phyloP scores from a whole-genome alignment of 2,329 filamentous ascomycete genomes.

The Diaporthe sp. region DNA sequence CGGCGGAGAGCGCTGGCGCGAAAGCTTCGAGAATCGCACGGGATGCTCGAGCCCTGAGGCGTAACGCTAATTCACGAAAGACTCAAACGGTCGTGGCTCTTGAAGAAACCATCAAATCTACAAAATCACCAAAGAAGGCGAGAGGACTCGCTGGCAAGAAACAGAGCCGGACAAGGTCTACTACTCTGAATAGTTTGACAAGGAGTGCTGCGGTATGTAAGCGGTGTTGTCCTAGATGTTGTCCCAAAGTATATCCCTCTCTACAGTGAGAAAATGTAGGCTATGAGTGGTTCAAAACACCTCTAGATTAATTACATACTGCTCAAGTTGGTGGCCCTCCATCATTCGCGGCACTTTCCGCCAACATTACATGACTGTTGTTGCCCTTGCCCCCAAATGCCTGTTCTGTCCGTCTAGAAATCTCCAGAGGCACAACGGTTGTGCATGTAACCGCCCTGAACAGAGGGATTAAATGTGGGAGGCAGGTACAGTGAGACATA shows the following conservation, averaged over 20 bases:
- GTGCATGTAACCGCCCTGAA: conserved; percentile 10
- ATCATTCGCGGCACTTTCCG: neutral
- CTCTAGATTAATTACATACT: neutral
- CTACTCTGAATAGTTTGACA: neutral
- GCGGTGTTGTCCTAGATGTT: neutral
- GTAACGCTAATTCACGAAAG: too few relatives aligned
- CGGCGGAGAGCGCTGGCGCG: too few relatives aligned
- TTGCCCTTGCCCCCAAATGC: neutral
- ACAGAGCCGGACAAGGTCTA: too few relatives aligned
- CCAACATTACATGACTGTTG: too few relatives aligned
- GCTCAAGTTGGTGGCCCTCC: neutral
- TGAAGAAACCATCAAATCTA: neutral
- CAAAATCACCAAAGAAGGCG: too few relatives aligned
- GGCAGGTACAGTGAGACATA: neutral
- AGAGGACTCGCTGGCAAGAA: neutral
- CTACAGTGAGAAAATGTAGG: neutral
- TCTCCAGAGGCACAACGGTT: neutral
- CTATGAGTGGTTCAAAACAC: neutral
- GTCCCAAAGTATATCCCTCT: neutral
- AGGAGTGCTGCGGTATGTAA: neutral
- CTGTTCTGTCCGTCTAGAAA: neutral
- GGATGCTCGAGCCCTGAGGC: neutral
- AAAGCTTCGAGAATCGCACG: neutral
- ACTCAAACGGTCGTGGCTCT: neutral
- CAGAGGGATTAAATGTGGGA: neutral